Evolutionary conservation across 139 green algal species (phyloP), one percentile per base, ranked within the genome.

Genomic region (Chlamydomonas incerta): DNA sequence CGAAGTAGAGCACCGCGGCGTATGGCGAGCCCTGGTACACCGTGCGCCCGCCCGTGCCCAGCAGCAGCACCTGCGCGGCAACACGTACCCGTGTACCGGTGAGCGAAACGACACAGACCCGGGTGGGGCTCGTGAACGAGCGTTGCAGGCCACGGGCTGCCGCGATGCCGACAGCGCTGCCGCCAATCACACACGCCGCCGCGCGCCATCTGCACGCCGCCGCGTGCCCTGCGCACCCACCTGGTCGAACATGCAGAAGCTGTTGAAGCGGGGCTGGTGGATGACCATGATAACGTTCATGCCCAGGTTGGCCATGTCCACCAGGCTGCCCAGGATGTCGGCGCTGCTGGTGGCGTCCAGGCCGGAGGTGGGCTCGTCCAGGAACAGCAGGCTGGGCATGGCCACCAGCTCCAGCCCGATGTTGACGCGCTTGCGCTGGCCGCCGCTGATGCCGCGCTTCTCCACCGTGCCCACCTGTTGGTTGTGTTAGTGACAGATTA

Each of bases 361-460:
- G 8, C 92, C 92, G 3, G 55, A 86, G 3, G 95, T 98, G 10
- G 95, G 94, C 81, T 98, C 93, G 72, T 98, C 94, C 60, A 98
- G 87, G 57, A 97, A 95, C 52, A 97, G 87, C 55, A 97, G 68
- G 28, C 37, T 90, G 6, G 95, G 95, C 73, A 93, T 91, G 31
- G 88, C 75, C 29, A 94, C 91, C 77, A 97, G 91, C 85, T 97
- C 95, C 37, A 94, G 60, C 0, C 80, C 96, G 46, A 98, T 96
- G 87, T 95, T 96, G 24, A 96, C 90, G 23, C 96, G 90, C 89
- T 98, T 98, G 74, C 94, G 90, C 93, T 98, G 93, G 0, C 95
- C 95, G 20, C 95, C 95, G 60, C 85, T 90, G 88, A 92, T 92
- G 67, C 85, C 84, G 31, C 88, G 80, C 50, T 72, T 75, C 85